Percentiles rank a stretch among this genome's conserved stretches.
phyloP scores from a whole-genome alignment of 352 stramenopile species.

The Phytophthora boehmeriae region DNA sequence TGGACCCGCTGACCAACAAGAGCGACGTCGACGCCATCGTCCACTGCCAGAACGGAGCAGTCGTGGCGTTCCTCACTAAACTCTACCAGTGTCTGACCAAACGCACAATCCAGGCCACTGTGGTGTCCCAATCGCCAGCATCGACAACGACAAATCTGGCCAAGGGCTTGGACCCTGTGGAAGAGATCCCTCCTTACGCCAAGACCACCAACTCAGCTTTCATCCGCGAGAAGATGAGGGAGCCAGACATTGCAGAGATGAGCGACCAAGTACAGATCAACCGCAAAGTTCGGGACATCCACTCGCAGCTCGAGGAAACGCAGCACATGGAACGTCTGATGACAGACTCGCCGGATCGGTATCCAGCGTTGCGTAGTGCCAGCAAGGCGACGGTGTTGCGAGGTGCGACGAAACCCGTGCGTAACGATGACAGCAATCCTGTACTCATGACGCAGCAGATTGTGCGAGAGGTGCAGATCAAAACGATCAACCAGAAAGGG shows the following conservation, averaged over 20 bases:
- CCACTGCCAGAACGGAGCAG: conserved; percentile 90
- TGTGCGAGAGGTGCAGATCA: conserved; percentile 91
- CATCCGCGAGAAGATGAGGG: conserved; percentile 86
- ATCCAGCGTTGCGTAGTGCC: conserved; percentile 62
- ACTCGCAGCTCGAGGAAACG: conserved; percentile 78
- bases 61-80: conserved; percentile 84
- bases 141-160: conserved; percentile 22
- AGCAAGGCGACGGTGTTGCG: conserved; percentile 67
- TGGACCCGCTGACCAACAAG: conserved; percentile 61
- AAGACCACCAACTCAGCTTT: conserved; percentile 83
- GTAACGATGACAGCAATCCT: conserved; percentile 66
- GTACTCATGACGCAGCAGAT: conserved; percentile 70
- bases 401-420: conserved; percentile 67
- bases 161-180: conserved; percentile 30
- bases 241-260: conserved; percentile 71
- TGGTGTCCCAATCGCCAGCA: conserved; percentile 14
- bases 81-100: conserved; percentile 93
- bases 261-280: conserved; percentile 72
- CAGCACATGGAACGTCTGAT: conserved; percentile 84
- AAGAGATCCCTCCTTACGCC: conserved; percentile 80
- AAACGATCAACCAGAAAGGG: conserved; percentile 86
- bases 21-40: conserved; percentile 86
- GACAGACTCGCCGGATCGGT: conserved; percentile 59
- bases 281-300: conserved; percentile 61
- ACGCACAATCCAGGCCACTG: conserved; percentile 77